These are phyloP conservation scores for Mastigamoeba balamuthi DNA, from an alignment of 78 protist species.

Conservation along the genomic window DNA sequence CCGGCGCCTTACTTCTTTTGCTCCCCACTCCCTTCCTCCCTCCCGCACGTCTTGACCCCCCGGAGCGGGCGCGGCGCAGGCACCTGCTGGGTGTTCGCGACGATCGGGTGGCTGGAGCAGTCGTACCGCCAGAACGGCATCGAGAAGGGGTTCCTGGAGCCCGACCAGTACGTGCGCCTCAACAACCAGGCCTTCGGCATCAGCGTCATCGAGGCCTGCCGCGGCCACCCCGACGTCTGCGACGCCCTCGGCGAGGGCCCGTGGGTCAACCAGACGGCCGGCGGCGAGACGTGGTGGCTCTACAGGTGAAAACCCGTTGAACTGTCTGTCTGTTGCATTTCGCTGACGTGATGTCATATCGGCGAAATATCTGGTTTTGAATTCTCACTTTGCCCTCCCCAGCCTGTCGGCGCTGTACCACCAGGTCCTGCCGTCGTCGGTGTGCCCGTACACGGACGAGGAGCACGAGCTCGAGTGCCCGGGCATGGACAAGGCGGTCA, in stretches of 20 bases:
- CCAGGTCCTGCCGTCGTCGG: neutral
- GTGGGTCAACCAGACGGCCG: neutral
- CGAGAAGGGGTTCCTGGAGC: neutral
- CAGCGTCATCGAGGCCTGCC: neutral
- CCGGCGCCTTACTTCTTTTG: no score
- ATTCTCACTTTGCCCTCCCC: neutral
- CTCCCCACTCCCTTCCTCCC: no score
- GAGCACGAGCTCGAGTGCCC: neutral
- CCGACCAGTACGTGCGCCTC: neutral
- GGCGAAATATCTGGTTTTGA: no score
- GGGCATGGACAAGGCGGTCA: neutral
- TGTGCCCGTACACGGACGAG: neutral
- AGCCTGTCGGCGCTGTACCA: neutral
- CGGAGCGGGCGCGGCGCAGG: no score
- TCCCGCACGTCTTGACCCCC: no score
- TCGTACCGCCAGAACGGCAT: neutral
- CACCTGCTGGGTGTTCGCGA: neutral
- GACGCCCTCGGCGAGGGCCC: neutral
- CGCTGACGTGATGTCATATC: no score
- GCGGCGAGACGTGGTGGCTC: neutral
- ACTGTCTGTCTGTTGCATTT: neutral
- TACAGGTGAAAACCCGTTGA: neutral
- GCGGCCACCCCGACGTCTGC: neutral
- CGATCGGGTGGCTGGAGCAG: neutral
- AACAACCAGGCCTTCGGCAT: neutral